Base-by-base conservation (phyloP, 345 rosid genomes). In the Gossypium stocksii region DNA sequence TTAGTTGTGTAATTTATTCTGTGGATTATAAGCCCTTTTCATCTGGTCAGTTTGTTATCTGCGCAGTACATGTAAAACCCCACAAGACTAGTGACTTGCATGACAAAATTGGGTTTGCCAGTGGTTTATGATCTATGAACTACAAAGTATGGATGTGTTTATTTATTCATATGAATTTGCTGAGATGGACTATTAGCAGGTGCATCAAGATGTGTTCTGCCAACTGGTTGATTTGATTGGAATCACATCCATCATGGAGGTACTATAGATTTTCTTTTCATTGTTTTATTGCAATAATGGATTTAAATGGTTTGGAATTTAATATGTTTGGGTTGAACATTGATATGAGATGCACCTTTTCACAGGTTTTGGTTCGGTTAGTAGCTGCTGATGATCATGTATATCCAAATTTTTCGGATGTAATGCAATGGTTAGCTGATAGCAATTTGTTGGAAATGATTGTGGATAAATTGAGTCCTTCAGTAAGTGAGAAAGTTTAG, bases 211-310 rank as follows among this genome's bases (percentile, higher is more conserved):
- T 80, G 97, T 93, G 78, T 87, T 96, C 77, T 75, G 89, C 73
- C 91, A 86, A 57, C 80, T 96, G 78, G 98, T 96, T 80, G 99
- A 96, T 89, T 90, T 96, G 83, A 96, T 96, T 63, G 99, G 99
- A 78, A 89, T 96, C 76, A 96, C 98, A 66, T 96, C 99, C 79
- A 96, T 96, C 85, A 93, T 93, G 99, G 99, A 96, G 98, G 99
- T 96, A 84, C 76, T 66, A 73, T 17, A 63, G 57, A 48, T 73
- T 61, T 17, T 59, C 49, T 58, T 16, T 68, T 5, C 9, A 13
- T 15, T 68, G 22, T 49, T 51, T 69, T 69, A 49, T 69, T 27
- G 60, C 10, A 16, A 9, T 17, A 38, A 3, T 51, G 34, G 53
- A 75, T 60, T 69, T 14, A 52, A 70, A 10, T 41, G 27, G 67